phyloP scores from a whole-genome alignment of 2,329 filamentous ascomycete genomes.

The Trematosphaeria pertusa region DNA sequence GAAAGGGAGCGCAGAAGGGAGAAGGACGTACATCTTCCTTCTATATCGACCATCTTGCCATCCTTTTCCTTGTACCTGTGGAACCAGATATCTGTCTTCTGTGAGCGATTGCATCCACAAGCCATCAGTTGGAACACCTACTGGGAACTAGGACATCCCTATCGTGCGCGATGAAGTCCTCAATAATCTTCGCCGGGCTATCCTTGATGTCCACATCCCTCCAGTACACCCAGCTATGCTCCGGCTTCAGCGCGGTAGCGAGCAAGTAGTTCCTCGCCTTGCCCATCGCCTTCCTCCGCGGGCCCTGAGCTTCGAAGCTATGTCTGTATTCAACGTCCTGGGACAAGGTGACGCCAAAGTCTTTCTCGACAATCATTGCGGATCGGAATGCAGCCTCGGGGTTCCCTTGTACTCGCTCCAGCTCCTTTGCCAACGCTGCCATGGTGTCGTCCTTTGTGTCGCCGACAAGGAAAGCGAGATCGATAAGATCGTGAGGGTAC shows the following conservation, averaged over 20 bases:
- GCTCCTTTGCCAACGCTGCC: conserved; percentile 81
- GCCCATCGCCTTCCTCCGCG: conserved; percentile 88
- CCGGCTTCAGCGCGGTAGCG: conserved; percentile 80
- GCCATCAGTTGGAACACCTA: conserved; percentile 59
- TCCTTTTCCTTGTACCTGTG: conserved; percentile 81
- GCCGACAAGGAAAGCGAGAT: conserved; percentile 91
- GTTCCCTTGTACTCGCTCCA: conserved; percentile 85
- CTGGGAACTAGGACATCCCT: conserved; percentile 93
- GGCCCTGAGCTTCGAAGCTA: conserved; percentile 84
- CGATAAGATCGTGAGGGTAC: conserved; percentile 94
- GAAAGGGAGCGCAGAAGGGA: background rate
- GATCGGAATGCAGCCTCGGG: conserved; percentile 84
- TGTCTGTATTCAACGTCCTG: conserved; percentile 86
- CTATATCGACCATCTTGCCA: conserved; percentile 72
- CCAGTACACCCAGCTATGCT: conserved; percentile 99
- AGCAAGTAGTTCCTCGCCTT: conserved; percentile 92
- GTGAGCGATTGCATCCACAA: conserved; percentile 15
- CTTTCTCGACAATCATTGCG: conserved; percentile 85
- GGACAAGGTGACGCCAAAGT: conserved; percentile 78
- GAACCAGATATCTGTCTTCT: conserved; percentile 85
- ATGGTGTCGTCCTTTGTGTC: conserved; percentile 92
- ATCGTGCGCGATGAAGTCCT: conserved; percentile 95
- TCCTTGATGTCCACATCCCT: conserved; percentile 96
- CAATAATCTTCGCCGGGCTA: conserved; percentile 83
- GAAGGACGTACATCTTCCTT: conserved; percentile 81